Percentiles rank a stretch among this genome's conserved stretches.
These are phyloP conservation scores for Vicia sativa DNA, from an alignment of 306 rosid species.

Conservation along the genomic window DNA sequence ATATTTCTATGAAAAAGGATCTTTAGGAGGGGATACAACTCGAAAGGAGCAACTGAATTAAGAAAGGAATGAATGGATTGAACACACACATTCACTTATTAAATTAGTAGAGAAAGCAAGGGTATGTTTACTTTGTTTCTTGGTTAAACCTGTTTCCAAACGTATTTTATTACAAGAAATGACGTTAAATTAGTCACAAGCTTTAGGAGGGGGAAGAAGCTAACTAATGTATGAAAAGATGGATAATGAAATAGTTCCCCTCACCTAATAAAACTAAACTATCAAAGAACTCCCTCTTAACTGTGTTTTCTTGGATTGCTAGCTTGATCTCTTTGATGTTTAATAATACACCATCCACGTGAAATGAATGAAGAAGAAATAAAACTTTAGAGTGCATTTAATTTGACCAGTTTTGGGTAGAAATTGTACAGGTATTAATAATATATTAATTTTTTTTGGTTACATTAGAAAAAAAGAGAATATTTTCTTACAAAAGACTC, in stretches of 20 bases:
- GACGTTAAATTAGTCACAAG: conserved; percentile 33
- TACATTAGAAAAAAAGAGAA: no score
- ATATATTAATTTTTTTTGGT: no score
- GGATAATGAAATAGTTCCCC: background rate
- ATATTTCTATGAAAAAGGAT: conserved; percentile 33
- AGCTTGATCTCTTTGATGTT: background rate
- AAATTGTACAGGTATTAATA: no score
- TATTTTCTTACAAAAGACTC: no score
- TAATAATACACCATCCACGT: no score
- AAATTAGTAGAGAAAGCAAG: conserved; percentile 29
- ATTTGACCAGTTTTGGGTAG: no score
- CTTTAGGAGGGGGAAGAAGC: conserved; percentile 32
- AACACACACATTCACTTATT: background rate
- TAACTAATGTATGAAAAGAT: background rate
- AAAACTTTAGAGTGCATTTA: no score
- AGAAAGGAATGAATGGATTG: conserved; percentile 9
- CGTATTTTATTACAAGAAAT: conserved; percentile 23
- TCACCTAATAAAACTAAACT: conserved; percentile 1
- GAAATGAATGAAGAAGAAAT: no score
- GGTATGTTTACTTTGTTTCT: conserved; percentile 29
- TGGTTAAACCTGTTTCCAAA: background rate
- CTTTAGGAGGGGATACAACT: conserved; percentile 41
- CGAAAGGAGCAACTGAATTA: background rate
- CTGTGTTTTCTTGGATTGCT: no score
- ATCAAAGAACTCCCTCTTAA: background rate